Conservation (phyloP, 805 yeast genomes). For the Sugiyamaella floridensis region DNA sequence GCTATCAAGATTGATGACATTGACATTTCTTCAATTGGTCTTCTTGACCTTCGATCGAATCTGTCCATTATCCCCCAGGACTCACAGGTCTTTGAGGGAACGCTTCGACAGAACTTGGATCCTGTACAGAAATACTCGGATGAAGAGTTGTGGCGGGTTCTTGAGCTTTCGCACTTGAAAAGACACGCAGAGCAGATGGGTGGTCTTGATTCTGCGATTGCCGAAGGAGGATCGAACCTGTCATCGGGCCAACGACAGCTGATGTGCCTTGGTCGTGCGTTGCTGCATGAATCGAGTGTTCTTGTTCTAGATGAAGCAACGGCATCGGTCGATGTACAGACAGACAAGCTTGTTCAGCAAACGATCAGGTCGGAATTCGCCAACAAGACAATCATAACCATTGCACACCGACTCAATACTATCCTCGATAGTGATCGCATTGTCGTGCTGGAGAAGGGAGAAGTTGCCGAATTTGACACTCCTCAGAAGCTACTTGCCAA, state of each 20-base stretch:
- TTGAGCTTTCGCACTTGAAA: slow-evolving; percentile 48
- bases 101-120: slow-evolving; percentile 55
- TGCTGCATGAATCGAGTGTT: slow-evolving; percentile 60
- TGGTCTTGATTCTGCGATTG: slow-evolving; percentile 46
- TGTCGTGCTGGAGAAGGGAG: slow-evolving; percentile 63
- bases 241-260: slow-evolving; percentile 81
- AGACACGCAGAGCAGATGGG: slow-evolving; percentile 40
- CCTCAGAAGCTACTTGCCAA: slow-evolving; percentile 60
- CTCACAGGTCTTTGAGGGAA: slow-evolving; percentile 59
- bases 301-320: slow-evolving; percentile 74
- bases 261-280: slow-evolving; percentile 70
- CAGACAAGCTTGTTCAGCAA: slow-evolving; percentile 67
- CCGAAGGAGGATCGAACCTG: slow-evolving; percentile 70
- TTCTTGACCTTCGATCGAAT: slow-evolving; percentile 48
- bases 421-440: slow-evolving; percentile 73
- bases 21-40: slow-evolving; percentile 46
- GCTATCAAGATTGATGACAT: slow-evolving; percentile 49
- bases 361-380: slow-evolving; percentile 62
- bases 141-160: slow-evolving; percentile 50
- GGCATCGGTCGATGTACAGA: slow-evolving; percentile 75
- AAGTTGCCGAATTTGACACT: slow-evolving; percentile 62
- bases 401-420: slow-evolving; percentile 79
- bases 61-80: slow-evolving; percentile 64
- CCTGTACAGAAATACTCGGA: slow-evolving; percentile 47
- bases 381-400: slow-evolving; percentile 68